A percentile compares a stretch with the other conserved stretches of the same genome.
These are phyloP conservation scores for Blumeria graminis DNA, from an alignment of 2,329 filamentous ascomycete species.

Conservation along the genomic window DNA sequence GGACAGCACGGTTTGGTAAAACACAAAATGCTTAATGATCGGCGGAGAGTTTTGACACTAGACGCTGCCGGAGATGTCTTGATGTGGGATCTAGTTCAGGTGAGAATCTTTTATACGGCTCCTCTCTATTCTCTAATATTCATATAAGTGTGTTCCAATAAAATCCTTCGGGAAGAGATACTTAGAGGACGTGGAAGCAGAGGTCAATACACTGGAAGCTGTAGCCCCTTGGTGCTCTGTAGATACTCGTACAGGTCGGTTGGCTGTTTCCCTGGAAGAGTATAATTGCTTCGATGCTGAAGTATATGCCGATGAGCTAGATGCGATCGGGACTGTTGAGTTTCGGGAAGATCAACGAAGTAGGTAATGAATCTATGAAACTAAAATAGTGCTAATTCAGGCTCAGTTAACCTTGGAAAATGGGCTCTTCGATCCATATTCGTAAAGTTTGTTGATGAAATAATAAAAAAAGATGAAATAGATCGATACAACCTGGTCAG, in stretches of 20 bases:
- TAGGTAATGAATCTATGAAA: slow-evolving; percentile 20
- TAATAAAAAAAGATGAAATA: slow-evolving; percentile 56
- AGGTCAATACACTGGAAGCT: slow-evolving; percentile 69
- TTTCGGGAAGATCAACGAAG: slow-evolving; percentile 87
- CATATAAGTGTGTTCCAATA: slow-evolving; percentile 50
- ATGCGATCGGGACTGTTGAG: slow-evolving; percentile 46
- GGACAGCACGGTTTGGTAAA: slow-evolving; percentile 91
- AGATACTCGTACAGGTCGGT: slow-evolving; percentile 72
- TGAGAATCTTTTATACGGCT: slow-evolving; percentile 18
- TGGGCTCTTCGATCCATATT: slow-evolving; percentile 92
- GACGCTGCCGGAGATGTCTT: slow-evolving; percentile 90
- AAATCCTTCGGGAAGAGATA: slow-evolving; percentile 86
- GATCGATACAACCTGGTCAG: slow-evolving; percentile 43
- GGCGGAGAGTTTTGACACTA: slow-evolving; percentile 66
- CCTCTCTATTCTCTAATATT: slow-evolving; percentile 7
- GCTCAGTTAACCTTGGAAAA: slow-evolving; percentile 77
- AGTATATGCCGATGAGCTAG: slow-evolving; percentile 79
- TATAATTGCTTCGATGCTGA: slow-evolving; percentile 96
- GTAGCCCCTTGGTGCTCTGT: slow-evolving; percentile 93
- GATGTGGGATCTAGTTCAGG: slow-evolving; percentile 79
- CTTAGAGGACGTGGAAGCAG: slow-evolving; percentile 70
- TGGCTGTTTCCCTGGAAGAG: slow-evolving; percentile 77
- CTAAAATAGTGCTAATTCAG: neutral
- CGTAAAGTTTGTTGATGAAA: slow-evolving; percentile 67
- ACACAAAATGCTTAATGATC: slow-evolving; percentile 74